Evolutionary conservation across 2,329 filamentous ascomycete species (phyloP).

Genomic region (Aspergillus flavus): DNA sequence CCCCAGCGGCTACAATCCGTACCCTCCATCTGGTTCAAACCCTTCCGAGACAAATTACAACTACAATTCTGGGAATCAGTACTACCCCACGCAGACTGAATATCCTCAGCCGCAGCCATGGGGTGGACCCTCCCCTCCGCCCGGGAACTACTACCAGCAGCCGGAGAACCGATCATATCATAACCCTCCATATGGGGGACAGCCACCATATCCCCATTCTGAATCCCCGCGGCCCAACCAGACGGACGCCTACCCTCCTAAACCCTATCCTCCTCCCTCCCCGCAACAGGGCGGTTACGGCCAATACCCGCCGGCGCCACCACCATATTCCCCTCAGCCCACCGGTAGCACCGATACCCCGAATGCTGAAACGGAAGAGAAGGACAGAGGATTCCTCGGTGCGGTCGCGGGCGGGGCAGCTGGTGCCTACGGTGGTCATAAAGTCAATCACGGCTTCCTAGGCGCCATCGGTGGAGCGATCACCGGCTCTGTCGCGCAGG

Average conservation of each 20-base stretch:
- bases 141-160: neutral
- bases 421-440: constrained; percentile 48
- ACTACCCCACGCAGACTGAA: neutral
- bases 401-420: constrained; percentile 48
- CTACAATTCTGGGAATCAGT: neutral
- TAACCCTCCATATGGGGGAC: neutral
- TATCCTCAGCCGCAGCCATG: neutral
- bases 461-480: constrained; percentile 51
- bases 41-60: neutral
- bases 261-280: neutral
- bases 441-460: constrained; percentile 50
- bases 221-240: neutral
- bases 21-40: neutral
- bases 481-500: constrained; percentile 47
- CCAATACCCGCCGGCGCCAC: neutral
- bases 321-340: constrained; percentile 3
- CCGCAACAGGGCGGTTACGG: neutral
- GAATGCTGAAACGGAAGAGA: constrained; percentile 24
- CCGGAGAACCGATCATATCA: neutral
- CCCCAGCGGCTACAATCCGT: neutral
- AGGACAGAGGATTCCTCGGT: constrained; percentile 48
- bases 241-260: constrained; percentile 1
- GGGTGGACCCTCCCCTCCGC: neutral
- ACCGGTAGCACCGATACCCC: neutral
- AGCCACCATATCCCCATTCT: neutral